Evolutionary conservation across 441 rosid genomes (phyloP), one percentile per base, ranked within the genome.

Genomic region (Populus tomentosa): DNA sequence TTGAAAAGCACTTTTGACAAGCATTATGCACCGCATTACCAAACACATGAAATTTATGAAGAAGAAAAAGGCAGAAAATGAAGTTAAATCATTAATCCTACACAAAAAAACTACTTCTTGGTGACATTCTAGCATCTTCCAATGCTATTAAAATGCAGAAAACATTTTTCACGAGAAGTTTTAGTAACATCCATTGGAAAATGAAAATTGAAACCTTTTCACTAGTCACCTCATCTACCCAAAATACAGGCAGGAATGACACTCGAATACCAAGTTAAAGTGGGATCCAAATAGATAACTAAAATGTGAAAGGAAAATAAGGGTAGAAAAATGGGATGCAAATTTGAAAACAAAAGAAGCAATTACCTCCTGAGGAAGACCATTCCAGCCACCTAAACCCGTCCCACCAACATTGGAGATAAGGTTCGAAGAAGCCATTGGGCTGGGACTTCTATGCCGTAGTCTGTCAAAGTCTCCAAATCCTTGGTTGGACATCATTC

Each of bases 371-470:
- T 85, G 92, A 28, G 91, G 90, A 83, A 91, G 87, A 72, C 91
- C 88, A 85, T 89, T 91, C 97, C 97, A 90, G 69, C 90, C 88
- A 46, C 93, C 83, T 76, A 90, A 85, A 65, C 94, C 91, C 30
- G 91, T 69, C 70, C 94, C 90, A 21, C 86, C 83, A 84, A 82
- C 88, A 83, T 87, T 89, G 65, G 98, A 86, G 78, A 93, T 90
- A 50, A 87, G 88, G 82, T 84, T 91, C 70, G 99, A 94, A 79
- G 98, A 96, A 82, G 97, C 94, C 97, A 96, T 92, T 70, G 99
- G 98, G 86, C 97, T 92, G 28, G 99, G 97, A 84, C 97, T 94
- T 86, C 99, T 90, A 80, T 91, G 94, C 79, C 97, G 79, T 82
- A 94, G 75, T 81, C 97, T 81, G 84, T 96, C 98, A 76, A 91